Evolutionary conservation across 2,329 filamentous ascomycete genomes (phyloP).

Genomic region (Sphaceloma murrayae): DNA sequence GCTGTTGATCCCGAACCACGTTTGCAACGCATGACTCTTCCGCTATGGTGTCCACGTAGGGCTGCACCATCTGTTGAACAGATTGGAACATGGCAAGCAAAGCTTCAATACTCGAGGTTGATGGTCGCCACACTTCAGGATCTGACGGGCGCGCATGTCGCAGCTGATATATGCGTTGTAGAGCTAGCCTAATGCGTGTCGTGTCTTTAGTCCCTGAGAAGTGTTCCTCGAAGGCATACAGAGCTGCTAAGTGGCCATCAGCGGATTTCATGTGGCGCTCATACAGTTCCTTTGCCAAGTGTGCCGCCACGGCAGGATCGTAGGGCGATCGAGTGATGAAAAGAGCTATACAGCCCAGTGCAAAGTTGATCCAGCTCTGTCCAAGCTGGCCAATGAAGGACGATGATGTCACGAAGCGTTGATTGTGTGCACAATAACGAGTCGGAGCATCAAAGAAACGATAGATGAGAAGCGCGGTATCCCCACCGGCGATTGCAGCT

Average conservation of each 20-base stretch:
- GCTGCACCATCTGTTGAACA: background rate
- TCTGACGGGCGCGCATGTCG: no score
- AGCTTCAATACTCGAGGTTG: constrained; percentile 54
- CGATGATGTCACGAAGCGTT: no score
- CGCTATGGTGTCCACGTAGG: background rate
- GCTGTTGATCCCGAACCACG: constrained; percentile 8
- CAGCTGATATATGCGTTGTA: no score
- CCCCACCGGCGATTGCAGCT: no score
- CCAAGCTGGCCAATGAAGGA: no score
- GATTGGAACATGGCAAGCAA: constrained; percentile 39
- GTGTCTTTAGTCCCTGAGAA: constrained; percentile 62
- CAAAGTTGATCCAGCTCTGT: constrained; percentile 63
- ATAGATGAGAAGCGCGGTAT: no score
- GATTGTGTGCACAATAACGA: no score
- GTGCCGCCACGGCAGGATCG: constrained; percentile 55
- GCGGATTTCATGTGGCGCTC: constrained; percentile 23
- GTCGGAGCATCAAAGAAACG: no score
- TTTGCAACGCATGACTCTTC: background rate
- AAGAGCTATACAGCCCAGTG: constrained; percentile 62
- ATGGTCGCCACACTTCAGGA: constrained; percentile 62
- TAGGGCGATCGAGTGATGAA: constrained; percentile 81
- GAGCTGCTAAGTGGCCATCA: constrained; percentile 41
- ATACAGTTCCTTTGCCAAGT: constrained; percentile 55
- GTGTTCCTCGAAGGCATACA: constrained; percentile 55
- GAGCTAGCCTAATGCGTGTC: constrained; percentile 60